Evolutionary conservation across 169 alveolate species (phyloP), one percentile per base, ranked within the genome.

Genomic region (Besnoitia besnoiti): DNA sequence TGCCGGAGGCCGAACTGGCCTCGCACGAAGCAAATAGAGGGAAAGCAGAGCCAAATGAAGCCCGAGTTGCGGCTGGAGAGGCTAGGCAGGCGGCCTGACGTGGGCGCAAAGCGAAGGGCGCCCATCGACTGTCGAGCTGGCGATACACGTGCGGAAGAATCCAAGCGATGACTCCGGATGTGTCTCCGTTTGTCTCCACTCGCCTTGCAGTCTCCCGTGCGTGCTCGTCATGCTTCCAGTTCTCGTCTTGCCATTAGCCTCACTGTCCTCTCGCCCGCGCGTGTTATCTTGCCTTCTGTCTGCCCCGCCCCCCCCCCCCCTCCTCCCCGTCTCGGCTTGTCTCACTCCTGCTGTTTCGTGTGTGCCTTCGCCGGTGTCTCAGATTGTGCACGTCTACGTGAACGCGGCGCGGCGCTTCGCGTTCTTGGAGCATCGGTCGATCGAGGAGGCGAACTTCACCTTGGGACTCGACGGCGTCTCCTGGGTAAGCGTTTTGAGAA

Each of bases 381-480:
- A 80, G 89, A 47, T 80, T 8, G 40, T 47, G 49, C 73, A 80
- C 46, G 89, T 80, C 44, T 80, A 80, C 46, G 73, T 80, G 42
- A 80, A 80, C 30, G 42, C 75, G 42, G 42, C 89, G 42, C 62
- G 73, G 27, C 89, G 89, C n/a, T 80, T 80, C 33, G 89, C 89
- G 42, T 80, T 80, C 89, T 7, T 80, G 19, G 89, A 80, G 73
- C 89, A 80, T 27, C 89, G 89, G 35, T 80, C 79, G 24, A 85
- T 85, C 51, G 90, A 85, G 30, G 90, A 85, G 79, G 90, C 90
- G 16, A 85, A 85, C 67, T 85, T 85, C 79, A 51, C 79, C 21
- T 5, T 85, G 14, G 49, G 51, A 12, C 90, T 85, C 42, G 90
- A 85, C 79, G 90, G 90, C n/a, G 47, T 85, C 40, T 24, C 30